phyloP scores from a whole-genome alignment of 805 yeast genomes.

The Candida ortonii region DNA sequence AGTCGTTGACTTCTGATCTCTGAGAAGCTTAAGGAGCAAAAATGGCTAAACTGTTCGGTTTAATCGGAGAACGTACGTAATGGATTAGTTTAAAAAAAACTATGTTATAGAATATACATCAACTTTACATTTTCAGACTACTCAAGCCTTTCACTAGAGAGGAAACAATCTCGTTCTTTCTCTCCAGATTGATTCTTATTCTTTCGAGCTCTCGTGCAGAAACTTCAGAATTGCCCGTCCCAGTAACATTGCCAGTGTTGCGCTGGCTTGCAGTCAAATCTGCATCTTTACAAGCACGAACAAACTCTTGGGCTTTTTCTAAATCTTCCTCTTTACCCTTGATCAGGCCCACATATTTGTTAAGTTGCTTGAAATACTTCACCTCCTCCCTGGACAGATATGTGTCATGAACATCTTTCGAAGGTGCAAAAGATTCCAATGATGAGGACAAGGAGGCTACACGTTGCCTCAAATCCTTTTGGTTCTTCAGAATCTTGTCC shows the following conservation, averaged over 20 bases:
- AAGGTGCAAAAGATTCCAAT: conserved; percentile 11
- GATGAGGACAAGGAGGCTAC: conserved; percentile 14
- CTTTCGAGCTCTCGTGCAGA: conserved; percentile 10
- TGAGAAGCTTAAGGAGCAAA: no score
- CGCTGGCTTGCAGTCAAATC: conserved; percentile 14
- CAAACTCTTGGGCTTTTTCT: conserved; percentile 9
- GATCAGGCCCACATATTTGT: conserved; percentile 16
- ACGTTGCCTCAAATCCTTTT: conserved; percentile 16
- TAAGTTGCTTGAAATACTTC: conserved; percentile 24
- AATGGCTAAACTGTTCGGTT: no score
- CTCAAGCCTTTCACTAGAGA: conserved; percentile 9
- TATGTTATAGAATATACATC: no score
- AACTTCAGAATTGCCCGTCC: no score
- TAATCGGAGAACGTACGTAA: no score
- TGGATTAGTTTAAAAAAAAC: no score
- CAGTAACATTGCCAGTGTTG: conserved; percentile 8
- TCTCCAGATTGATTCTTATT: conserved; percentile 21
- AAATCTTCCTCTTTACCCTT: conserved; percentile 20
- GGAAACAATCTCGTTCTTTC: conserved; percentile 5
- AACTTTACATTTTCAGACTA: conserved; percentile 1
- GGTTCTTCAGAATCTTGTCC: conserved; percentile 31
- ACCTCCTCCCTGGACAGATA: conserved; percentile 27
- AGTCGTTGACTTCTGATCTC: conserved; percentile 90
- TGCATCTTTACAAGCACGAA: conserved; percentile 17
- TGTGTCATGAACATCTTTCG: conserved; percentile 9